Conservation (phyloP, 2,329 filamentous ascomycete genomes). For the Claviceps sp. region DNA sequence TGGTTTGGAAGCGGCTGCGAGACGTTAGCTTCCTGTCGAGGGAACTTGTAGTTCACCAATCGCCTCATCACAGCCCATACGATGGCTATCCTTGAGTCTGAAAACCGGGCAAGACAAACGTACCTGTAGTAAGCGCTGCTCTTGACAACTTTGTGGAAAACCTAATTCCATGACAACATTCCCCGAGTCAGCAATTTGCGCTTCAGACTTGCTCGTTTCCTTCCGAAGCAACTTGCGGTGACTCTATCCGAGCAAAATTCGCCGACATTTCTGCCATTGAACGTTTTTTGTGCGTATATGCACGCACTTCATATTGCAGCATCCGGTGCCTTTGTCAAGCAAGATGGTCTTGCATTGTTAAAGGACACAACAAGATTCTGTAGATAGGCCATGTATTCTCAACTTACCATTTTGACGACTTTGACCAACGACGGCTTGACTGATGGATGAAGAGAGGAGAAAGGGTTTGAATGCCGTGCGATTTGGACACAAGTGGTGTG, state of each 20-base stretch:
- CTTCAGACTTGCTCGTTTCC: slow-evolving; percentile 62
- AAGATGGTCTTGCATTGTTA: background rate
- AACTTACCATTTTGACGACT: slow-evolving; percentile 59
- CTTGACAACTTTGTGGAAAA: slow-evolving; percentile 92
- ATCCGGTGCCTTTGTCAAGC: background rate
- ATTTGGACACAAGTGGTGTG: background rate
- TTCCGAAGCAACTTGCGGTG: slow-evolving; percentile 98
- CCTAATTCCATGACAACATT: slow-evolving; percentile 38
- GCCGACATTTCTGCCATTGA: slow-evolving; percentile 29
- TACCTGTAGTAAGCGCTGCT: slow-evolving; percentile 98
- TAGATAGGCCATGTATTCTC: slow-evolving; percentile 21
- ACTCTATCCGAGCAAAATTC: slow-evolving; percentile 42
- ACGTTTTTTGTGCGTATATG: background rate
- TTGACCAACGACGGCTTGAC: slow-evolving; percentile 28
- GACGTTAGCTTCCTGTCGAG: background rate
- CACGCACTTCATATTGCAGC: background rate
- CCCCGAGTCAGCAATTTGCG: slow-evolving; percentile 99
- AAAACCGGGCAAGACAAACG: background rate
- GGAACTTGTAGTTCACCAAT: background rate
- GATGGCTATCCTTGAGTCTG: background rate
- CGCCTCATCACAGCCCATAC: background rate
- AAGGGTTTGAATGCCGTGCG: slow-evolving; percentile 2
- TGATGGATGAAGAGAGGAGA: slow-evolving; percentile 22
- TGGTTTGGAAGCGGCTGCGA: slow-evolving; percentile 96
- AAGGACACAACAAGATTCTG: slow-evolving; percentile 4